Evolutionary conservation across 164 flowering plant genomes (phyloP).

Genomic region (Vitis cinerea): DNA sequence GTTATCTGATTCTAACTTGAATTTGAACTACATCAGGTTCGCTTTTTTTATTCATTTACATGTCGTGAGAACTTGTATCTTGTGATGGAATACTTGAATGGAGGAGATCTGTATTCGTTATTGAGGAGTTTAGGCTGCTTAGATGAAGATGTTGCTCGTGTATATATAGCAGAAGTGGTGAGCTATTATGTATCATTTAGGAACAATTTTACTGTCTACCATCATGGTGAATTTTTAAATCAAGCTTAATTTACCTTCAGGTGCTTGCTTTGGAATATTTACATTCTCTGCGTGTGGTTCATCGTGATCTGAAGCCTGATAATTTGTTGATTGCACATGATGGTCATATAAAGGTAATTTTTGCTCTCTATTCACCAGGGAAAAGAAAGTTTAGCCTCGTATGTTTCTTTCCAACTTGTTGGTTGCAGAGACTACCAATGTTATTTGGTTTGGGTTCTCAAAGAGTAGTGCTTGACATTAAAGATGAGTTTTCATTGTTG

Average conservation of each 20-base stretch:
- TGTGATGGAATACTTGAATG: conserved; percentile 99
- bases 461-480: no score
- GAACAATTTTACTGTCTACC: not conserved
- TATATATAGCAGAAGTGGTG: conserved; percentile 98
- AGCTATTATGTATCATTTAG: conserved; percentile 28
- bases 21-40: conserved; percentile 59
- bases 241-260: conserved; percentile 29
- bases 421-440: no score
- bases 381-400: not conserved
- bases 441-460: no score
- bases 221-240: not conserved
- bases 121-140: conserved; percentile 97
- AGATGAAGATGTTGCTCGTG: conserved; percentile 95
- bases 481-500: no score
- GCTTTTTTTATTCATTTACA: conserved; percentile 99
- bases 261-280: conserved; percentile 98
- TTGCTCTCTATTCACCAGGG: not conserved
- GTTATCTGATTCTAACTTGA: conserved; percentile 23
- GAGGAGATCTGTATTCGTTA: conserved; percentile 95
- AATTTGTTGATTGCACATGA: conserved; percentile 99
- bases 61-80: conserved; percentile 97
- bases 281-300: conserved; percentile 91
- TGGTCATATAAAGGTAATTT: conserved; percentile 92
- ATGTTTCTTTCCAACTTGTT: not conserved
- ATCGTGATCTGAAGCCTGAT: conserved; percentile 98